Evolutionary conservation across 2,329 filamentous ascomycete genomes (phyloP).

Genomic region (Trichoderma cornu-damae): DNA sequence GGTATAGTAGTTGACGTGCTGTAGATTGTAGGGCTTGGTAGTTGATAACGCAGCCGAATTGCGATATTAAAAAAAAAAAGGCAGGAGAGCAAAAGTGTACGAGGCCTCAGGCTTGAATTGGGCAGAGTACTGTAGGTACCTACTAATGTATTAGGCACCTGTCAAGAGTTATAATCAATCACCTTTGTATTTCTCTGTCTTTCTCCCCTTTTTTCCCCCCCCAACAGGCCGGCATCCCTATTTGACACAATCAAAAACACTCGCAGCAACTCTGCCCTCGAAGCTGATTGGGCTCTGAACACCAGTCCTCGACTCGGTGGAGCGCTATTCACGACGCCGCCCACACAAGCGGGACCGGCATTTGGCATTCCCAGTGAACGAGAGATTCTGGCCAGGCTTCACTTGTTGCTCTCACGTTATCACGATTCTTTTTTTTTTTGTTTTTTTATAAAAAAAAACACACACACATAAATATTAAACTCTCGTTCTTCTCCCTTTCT

Average conservation of each 20-base stretch:
- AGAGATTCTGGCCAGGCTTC: background rate
- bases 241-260: background rate
- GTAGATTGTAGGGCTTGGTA: background rate
- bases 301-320: constrained; percentile 1
- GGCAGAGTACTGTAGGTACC: too few relatives aligned
- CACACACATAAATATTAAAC: background rate
- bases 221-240: background rate
- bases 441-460: background rate
- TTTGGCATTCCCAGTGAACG: background rate
- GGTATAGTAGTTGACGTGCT: background rate
- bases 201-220: background rate
- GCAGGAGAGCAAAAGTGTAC: background rate
- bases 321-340: constrained; percentile 12
- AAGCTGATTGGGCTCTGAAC: constrained; percentile 5
- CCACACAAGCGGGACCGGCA: background rate
- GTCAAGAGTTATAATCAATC: too few relatives aligned
- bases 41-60: too few relatives aligned
- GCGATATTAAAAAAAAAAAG: too few relatives aligned
- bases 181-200: too few relatives aligned
- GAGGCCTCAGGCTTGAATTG: background rate
- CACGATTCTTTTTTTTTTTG: background rate
- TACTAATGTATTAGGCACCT: too few relatives aligned
- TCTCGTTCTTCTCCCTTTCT: too few relatives aligned
- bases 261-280: background rate
- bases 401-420: background rate